A percentile compares a stretch with the other conserved stretches of the same genome.
phyloP scores from a whole-genome alignment of 148 eudicot genomes.

The Fagopyrum homotropicum region DNA sequence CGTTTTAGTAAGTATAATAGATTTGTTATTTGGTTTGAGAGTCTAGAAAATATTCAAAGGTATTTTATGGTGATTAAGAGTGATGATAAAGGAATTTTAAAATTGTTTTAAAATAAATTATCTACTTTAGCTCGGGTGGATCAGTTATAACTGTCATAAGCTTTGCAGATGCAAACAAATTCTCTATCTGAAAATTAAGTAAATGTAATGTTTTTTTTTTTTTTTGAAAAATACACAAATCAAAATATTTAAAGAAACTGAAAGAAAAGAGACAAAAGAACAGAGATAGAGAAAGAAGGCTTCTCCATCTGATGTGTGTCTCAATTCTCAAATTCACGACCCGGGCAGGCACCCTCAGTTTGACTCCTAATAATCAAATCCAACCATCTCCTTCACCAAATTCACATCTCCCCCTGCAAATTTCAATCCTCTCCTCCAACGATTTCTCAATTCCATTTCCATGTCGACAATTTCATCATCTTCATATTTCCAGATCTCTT shows the following conservation, averaged over 20 bases:
- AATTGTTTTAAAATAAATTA: too few relatives aligned
- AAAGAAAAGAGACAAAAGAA: background rate
- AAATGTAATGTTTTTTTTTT: background rate
- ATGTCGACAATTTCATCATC: background rate
- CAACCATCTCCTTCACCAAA: background rate
- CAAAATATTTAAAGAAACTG: background rate
- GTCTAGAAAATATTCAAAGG: too few relatives aligned
- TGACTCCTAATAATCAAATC: background rate
- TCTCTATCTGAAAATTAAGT: too few relatives aligned
- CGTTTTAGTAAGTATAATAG: too few relatives aligned
- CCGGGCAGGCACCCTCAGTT: constrained; percentile 6
- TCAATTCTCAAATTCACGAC: background rate
- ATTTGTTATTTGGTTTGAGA: too few relatives aligned
- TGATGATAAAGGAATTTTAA: too few relatives aligned
- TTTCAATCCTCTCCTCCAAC: background rate
- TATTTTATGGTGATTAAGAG: too few relatives aligned
- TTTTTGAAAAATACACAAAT: background rate
- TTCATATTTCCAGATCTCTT: constrained; percentile 4
- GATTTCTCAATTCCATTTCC: background rate
- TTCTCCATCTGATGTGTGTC: background rate
- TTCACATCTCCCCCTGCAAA: background rate
- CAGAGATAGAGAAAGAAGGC: background rate
- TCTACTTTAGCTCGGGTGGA: too few relatives aligned
- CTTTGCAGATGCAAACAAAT: too few relatives aligned
- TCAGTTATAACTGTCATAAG: too few relatives aligned